phyloP scores from a whole-genome alignment of 345 rosid species.

The Pistacia atlantica region DNA sequence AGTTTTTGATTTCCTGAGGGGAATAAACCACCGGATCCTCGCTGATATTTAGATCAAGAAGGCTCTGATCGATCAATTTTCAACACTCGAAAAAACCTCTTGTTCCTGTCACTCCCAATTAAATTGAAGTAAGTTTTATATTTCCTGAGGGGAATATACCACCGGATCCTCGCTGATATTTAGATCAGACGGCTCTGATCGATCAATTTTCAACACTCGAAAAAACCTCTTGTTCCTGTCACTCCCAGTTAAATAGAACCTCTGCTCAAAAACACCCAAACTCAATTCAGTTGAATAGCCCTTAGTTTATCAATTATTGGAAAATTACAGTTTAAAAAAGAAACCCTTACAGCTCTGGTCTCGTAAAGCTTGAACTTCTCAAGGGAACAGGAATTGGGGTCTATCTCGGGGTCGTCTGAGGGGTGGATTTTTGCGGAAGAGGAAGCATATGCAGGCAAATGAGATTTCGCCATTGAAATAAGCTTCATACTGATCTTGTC shows the following conservation, averaged over 20 bases:
- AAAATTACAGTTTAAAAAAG: neutral
- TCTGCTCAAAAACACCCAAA: constrained; percentile 43
- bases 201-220: constrained; percentile 90
- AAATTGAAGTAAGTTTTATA: constrained; percentile 45
- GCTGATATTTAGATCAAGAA: constrained; percentile 84
- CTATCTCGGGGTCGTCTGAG: constrained; percentile 57
- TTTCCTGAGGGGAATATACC: constrained; percentile 13
- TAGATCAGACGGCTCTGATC: constrained; percentile 93
- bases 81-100: constrained; percentile 75
- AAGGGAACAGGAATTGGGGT: constrained; percentile 72
- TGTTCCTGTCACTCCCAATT: constrained; percentile 93
- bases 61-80: constrained; percentile 97
- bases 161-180: constrained; percentile 95
- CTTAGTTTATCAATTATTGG: constrained; percentile 2
- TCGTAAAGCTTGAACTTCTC: constrained; percentile 97
- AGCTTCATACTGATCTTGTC: neutral
- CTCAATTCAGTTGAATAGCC: constrained; percentile 9
- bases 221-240: constrained; percentile 85
- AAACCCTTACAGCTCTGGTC: constrained; percentile 73
- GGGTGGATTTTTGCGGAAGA: constrained; percentile 71
- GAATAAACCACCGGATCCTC: constrained; percentile 95
- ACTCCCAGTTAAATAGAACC: constrained; percentile 92
- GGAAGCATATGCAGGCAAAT: constrained; percentile 14
- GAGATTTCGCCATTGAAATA: constrained; percentile 54
- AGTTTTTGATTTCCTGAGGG: constrained; percentile 77